Percentiles rank a stretch among this genome's conserved stretches.
These are phyloP conservation scores for Epichloe brachyelytri DNA, from an alignment of 2,329 filamentous ascomycete species.

Conservation along the genomic window DNA sequence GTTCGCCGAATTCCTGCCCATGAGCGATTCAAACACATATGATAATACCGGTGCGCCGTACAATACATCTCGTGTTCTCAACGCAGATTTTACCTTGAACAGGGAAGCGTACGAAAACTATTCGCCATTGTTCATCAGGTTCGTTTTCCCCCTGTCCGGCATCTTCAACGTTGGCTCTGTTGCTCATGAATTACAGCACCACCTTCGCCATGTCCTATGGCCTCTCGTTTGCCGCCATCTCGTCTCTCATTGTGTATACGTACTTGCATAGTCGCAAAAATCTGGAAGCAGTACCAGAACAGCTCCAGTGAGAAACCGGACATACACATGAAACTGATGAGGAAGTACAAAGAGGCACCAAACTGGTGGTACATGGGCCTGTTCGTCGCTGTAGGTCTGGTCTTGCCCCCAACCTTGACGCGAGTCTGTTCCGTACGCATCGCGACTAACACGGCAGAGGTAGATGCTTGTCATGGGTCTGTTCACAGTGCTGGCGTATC, in stretches of 20 bases:
- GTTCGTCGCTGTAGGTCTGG: conserved; percentile 38
- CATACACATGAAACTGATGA: conserved; percentile 52
- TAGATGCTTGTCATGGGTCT: conserved; percentile 43
- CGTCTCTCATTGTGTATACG: conserved; percentile 56
- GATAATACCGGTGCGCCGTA: conserved; percentile 56
- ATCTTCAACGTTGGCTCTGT: neutral
- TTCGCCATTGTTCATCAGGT: conserved; percentile 53
- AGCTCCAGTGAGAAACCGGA: conserved; percentile 48
- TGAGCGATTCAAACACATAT: conserved; percentile 57
- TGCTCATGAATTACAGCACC: conserved; percentile 32
- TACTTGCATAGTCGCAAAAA: conserved; percentile 54
- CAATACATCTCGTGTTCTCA: conserved; percentile 52
- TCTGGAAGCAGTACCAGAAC: conserved; percentile 49
- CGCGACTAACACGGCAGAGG: neutral
- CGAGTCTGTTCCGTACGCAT: neutral
- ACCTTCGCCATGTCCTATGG: conserved; percentile 60
- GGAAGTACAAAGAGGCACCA: conserved; percentile 48
- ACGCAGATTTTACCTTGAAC: conserved; percentile 47
- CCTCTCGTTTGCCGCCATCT: conserved; percentile 58
- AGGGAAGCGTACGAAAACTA: conserved; percentile 51
- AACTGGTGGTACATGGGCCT: conserved; percentile 51
- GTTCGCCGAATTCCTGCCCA: conserved; percentile 53
- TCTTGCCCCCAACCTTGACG: conserved; percentile 1
- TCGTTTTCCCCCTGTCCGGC: neutral
- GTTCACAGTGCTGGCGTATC: conserved; percentile 43